Evolutionary conservation across 495 filamentous ascomycete genomes (phyloP).

Genomic region (Penicillium riverlandense): DNA sequence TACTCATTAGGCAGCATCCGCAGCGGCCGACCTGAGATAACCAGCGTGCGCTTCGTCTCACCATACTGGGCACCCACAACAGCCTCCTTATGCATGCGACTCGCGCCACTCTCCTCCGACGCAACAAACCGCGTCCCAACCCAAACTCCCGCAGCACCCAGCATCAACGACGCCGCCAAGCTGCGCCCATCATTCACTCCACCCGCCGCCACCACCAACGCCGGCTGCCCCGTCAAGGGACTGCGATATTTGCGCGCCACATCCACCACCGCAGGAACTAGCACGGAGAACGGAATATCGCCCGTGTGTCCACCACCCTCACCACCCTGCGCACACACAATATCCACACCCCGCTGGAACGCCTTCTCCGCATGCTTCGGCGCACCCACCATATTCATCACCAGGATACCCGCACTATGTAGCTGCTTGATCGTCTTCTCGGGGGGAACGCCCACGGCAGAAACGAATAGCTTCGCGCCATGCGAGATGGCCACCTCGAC

Average conservation of each 20-base stretch:
- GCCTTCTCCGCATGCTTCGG: conserved; percentile 85
- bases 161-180: conserved; percentile 63
- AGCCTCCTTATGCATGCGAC: conserved; percentile 68
- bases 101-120: conserved; percentile 66
- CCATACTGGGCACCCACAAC: conserved; percentile 70
- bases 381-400: conserved; percentile 96
- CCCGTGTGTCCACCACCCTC: conserved; percentile 79
- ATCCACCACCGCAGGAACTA: conserved; percentile 71
- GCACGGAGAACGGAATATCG: conserved; percentile 61
- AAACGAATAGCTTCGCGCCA: conserved; percentile 74
- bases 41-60: conserved; percentile 71
- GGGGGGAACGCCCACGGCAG: conserved; percentile 77
- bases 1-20: conserved; percentile 77
- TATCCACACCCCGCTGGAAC: conserved; percentile 69
- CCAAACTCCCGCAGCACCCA: conserved; percentile 71
- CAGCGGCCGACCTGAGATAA: conserved; percentile 71
- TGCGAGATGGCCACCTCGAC: conserved; percentile 73
- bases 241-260: conserved; percentile 55
- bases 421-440: conserved; percentile 58
- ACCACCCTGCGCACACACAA: conserved; percentile 76
- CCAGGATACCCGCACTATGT: conserved; percentile 65
- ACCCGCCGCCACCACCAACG: conserved; percentile 68
- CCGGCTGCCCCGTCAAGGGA: conserved; percentile 47
- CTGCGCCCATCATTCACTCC: conserved; percentile 66
- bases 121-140: conserved; percentile 85